A percentile compares a stretch with the other conserved stretches of the same genome.
Conservation (phyloP, 208 protist genomes). For the Naegleria lovaniensis region DNA sequence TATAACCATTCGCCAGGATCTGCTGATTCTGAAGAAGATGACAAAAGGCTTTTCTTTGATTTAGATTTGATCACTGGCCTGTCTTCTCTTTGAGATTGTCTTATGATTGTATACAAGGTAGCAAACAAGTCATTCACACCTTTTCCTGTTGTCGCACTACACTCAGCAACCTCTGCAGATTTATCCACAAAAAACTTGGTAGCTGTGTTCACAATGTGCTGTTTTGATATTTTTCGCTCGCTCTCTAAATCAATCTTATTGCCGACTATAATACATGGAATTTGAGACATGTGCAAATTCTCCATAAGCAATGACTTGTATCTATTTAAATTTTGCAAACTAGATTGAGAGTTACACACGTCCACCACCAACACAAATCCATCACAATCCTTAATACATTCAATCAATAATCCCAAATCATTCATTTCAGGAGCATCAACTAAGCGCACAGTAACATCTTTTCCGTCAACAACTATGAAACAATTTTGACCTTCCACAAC, state of each 20-base stretch:
- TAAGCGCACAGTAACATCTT: not conserved
- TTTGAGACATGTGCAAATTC: not conserved
- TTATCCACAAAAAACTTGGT: not conserved
- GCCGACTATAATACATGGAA: not conserved
- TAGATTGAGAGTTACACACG: not conserved
- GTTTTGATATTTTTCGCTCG: not conserved
- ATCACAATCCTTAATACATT: constrained; percentile 2
- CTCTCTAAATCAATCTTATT: not conserved
- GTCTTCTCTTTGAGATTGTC: not conserved
- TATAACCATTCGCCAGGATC: not conserved
- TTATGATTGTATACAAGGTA: not conserved
- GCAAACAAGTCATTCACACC: not conserved
- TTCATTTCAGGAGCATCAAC: not conserved
- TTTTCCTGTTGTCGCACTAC: not conserved
- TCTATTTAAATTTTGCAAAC: not conserved
- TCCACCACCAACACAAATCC: not conserved
- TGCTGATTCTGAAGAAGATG: not conserved
- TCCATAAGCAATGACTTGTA: not conserved
- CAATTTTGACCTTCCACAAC: not conserved
- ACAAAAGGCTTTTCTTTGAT: not conserved
- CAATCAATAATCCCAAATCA: not conserved
- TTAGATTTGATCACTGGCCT: not conserved
- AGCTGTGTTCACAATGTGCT: not conserved
- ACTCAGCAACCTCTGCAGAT: not conserved
- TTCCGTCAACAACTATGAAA: not conserved